Evolutionary conservation across 768 basidiomycete species (phyloP).

Genomic region (Kondoa malvinella): DNA sequence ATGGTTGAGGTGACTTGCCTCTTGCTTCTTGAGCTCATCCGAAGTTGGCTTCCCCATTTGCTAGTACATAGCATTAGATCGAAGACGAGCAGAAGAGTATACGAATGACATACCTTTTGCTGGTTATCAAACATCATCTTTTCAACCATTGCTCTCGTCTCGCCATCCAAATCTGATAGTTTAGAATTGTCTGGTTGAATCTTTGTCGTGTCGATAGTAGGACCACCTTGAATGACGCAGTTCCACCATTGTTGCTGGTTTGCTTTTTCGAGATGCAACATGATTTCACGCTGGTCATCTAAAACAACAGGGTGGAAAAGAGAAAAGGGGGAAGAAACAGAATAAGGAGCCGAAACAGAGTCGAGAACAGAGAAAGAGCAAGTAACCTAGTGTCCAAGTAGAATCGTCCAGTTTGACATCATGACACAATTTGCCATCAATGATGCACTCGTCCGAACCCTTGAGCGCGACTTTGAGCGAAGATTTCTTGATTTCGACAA

Average conservation of each 20-base stretch:
- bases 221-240: conserved; percentile 82
- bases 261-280: conserved; percentile 68
- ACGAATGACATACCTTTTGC: conserved; percentile 30
- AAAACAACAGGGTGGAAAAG: neutral
- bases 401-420: conserved; percentile 93
- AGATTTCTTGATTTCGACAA: conserved; percentile 59
- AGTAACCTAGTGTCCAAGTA: conserved; percentile 79
- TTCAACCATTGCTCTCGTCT: conserved; percentile 95
- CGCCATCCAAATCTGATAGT: conserved; percentile 84
- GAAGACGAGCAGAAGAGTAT: neutral
- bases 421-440: conserved; percentile 78
- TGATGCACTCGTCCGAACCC: conserved; percentile 54
- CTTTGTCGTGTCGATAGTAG: conserved; percentile 90
- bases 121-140: conserved; percentile 77
- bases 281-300: conserved; percentile 63
- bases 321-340: neutral
- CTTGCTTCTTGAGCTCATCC: conserved; percentile 26
- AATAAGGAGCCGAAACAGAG: conserved; percentile 17
- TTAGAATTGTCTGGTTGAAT: conserved; percentile 92
- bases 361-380: too few relatives aligned
- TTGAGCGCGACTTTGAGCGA: conserved; percentile 69
- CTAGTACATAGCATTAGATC: conserved; percentile 11
- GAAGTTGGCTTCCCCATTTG: conserved; percentile 28
- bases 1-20: conserved; percentile 13
- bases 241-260: conserved; percentile 94